These are phyloP conservation scores for Beta lomatogona DNA, from an alignment of 179 eudicot genomes.

Conservation along the genomic window DNA sequence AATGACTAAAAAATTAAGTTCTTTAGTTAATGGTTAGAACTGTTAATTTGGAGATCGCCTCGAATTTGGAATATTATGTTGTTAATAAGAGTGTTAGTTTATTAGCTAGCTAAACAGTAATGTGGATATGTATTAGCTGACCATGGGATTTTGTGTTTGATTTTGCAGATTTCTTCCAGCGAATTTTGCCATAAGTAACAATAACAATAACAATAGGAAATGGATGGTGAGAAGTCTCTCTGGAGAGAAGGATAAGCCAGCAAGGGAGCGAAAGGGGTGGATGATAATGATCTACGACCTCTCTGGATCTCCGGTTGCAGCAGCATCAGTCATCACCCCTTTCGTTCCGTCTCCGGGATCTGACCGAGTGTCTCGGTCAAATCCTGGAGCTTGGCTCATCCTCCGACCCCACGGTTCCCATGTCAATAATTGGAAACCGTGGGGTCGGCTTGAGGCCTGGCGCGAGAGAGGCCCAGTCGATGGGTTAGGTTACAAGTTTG, in stretches of 20 bases:
- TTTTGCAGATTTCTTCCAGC: constrained; percentile 69
- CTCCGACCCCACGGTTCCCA: constrained; percentile 75
- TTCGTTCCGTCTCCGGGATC: constrained; percentile 90
- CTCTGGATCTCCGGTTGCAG: constrained; percentile 84
- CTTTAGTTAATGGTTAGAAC: too few relatives aligned
- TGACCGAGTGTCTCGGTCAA: constrained; percentile 82
- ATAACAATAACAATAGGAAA: constrained; percentile 37
- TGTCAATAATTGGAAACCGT: constrained; percentile 81
- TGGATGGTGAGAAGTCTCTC: constrained; percentile 66
- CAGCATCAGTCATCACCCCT: constrained; percentile 92
- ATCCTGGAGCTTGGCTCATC: constrained; percentile 96
- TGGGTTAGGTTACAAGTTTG: constrained; percentile 79
- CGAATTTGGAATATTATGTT: too few relatives aligned
- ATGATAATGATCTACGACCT: constrained; percentile 85
- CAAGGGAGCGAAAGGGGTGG: constrained; percentile 88
- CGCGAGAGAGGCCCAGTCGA: constrained; percentile 76
- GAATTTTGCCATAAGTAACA: constrained; percentile 39
- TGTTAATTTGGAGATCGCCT: too few relatives aligned
- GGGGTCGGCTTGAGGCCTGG: constrained; percentile 99
- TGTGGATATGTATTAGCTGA: neutral
- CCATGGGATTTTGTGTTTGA: constrained; percentile 18
- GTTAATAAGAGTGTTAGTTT: too few relatives aligned
- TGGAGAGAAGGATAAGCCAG: constrained; percentile 50
- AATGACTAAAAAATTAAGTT: neutral
- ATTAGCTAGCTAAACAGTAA: too few relatives aligned